These are phyloP conservation scores for Fusarium heterosporum DNA, from an alignment of 2,329 filamentous ascomycete genomes.

Conservation along the genomic window DNA sequence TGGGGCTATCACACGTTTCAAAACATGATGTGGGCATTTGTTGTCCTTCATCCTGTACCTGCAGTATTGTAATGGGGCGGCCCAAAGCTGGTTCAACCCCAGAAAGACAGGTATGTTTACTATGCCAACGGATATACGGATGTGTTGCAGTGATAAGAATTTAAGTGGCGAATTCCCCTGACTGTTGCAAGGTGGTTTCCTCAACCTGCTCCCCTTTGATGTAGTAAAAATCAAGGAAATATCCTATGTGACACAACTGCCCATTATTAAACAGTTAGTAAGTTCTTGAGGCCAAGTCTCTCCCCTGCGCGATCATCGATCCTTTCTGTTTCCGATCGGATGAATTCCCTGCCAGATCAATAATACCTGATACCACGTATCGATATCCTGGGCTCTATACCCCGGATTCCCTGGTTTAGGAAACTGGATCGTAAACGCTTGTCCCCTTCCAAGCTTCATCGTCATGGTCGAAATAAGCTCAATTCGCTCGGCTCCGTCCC, in stretches of 20 bases:
- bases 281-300: not conserved
- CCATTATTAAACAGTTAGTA: not conserved
- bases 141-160: not conserved
- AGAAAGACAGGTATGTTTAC: not conserved
- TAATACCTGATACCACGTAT: not conserved
- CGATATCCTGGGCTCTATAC: not conserved
- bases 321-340: not conserved
- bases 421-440: not conserved
- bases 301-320: not conserved
- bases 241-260: not conserved
- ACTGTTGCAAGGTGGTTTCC: not conserved
- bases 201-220: not conserved
- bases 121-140: not conserved
- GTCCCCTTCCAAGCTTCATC: not conserved
- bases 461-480: not conserved
- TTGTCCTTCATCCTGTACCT: conserved; percentile 6
- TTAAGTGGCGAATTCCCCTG: not conserved
- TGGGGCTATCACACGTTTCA: not conserved
- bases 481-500: not conserved
- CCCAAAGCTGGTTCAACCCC: not conserved
- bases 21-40: conserved; percentile 1
- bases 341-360: not conserved
- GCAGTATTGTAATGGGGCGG: not conserved
- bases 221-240: not conserved
- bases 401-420: not conserved